Evolutionary conservation across 495 filamentous ascomycete species (phyloP).

Genomic region (Chaetomidium leptoderma): DNA sequence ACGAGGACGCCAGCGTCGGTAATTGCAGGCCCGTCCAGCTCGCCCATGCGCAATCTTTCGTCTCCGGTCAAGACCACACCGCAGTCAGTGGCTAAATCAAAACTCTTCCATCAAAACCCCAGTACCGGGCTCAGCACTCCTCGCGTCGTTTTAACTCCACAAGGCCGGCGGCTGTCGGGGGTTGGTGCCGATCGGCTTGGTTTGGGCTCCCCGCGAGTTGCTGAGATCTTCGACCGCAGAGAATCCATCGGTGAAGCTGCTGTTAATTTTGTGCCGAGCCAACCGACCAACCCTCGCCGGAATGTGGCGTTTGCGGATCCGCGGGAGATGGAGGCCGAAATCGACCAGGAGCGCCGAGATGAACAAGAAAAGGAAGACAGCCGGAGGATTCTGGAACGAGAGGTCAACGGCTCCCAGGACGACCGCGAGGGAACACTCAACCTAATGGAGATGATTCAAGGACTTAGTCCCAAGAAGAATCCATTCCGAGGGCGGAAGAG

Average conservation of each 20-base stretch:
- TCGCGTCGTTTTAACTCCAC: conserved; percentile 61
- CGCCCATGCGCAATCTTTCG: conserved; percentile 28
- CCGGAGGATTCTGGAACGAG: conserved; percentile 49
- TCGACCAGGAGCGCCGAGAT: conserved; percentile 62
- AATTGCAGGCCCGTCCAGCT: conserved; percentile 32
- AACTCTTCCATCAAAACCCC: conserved; percentile 55
- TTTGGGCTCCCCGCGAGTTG: conserved; percentile 72
- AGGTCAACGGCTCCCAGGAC: conserved; percentile 43
- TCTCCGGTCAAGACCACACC: conserved; percentile 25
- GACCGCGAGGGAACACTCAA: conserved; percentile 59
- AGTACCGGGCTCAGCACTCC: conserved; percentile 57
- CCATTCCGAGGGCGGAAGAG: conserved; percentile 67
- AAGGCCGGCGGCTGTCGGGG: conserved; percentile 60
- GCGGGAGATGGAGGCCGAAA: conserved; percentile 59
- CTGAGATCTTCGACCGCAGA: conserved; percentile 67
- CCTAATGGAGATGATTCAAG: conserved; percentile 72
- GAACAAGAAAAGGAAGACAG: conserved; percentile 61
- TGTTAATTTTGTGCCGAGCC: conserved; percentile 54
- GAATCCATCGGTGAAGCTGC: conserved; percentile 66
- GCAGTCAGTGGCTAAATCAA: conserved; percentile 31
- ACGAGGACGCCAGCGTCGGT: conserved; percentile 24
- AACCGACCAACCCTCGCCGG: conserved; percentile 29
- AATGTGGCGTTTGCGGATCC: conserved; percentile 64
- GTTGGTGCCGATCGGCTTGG: conserved; percentile 70
- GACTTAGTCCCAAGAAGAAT: conserved; percentile 71